phyloP scores from a whole-genome alignment of 2,329 filamentous ascomycete species.

The Aureobasidium sp. region DNA sequence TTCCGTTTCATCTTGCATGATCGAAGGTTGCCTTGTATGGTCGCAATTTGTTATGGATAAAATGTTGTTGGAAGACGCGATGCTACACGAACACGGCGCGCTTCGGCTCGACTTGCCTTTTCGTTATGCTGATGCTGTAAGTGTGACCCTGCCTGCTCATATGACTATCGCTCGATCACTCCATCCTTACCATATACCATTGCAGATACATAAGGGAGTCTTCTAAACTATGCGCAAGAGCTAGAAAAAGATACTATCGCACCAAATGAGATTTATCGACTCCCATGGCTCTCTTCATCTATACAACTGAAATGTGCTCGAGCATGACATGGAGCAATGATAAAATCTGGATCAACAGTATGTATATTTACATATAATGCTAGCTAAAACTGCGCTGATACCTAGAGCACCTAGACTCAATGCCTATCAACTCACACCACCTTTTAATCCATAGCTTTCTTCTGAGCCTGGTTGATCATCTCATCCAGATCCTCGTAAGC shows the following conservation, averaged over 20 bases:
- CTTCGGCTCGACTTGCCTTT: conserved; percentile 3
- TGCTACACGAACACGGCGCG: not conserved
- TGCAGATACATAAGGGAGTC: not conserved
- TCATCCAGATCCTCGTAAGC: conserved; percentile 2
- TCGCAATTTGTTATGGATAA: not conserved
- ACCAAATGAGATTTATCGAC: not conserved
- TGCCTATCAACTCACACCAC: not conserved
- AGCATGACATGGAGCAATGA: not conserved
- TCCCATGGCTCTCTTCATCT: not conserved
- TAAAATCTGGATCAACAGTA: no score
- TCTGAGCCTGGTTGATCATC: conserved; percentile 4
- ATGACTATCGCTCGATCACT: no score
- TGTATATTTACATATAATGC: not conserved
- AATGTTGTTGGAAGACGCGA: not conserved
- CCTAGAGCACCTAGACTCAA: not conserved
- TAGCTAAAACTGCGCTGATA: not conserved
- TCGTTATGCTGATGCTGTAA: not conserved
- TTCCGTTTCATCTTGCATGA: conserved; percentile 4
- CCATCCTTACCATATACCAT: not conserved
- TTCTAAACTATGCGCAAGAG: no score
- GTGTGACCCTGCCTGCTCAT: not conserved
- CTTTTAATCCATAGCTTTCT: not conserved
- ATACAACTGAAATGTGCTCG: not conserved
- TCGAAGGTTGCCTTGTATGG: not conserved
- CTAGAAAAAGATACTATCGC: not conserved